A percentile compares a stretch with the other conserved stretches of the same genome.
phyloP scores from a whole-genome alignment of 2,329 filamentous ascomycete genomes.

The Diplodia intermedia region DNA sequence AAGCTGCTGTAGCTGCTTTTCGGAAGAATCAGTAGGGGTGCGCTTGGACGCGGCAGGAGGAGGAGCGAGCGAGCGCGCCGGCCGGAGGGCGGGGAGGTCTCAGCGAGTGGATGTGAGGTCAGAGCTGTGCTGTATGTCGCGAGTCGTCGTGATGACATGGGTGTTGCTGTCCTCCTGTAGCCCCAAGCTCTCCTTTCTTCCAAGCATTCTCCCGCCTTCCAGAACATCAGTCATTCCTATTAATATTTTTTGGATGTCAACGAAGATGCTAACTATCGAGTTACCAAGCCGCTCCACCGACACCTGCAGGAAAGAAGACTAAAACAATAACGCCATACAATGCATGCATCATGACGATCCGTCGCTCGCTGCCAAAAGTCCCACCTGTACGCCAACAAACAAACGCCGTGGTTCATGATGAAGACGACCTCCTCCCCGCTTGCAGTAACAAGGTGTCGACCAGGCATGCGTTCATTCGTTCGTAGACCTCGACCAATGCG shows the following conservation, averaged over 20 bases:
- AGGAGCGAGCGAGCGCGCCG: not conserved
- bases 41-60: constrained; percentile 15
- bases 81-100: not conserved
- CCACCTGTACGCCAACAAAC: constrained; percentile 8
- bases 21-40: not conserved
- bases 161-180: not conserved
- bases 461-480: constrained; percentile 14
- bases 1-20: constrained; percentile 22
- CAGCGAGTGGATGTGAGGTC: constrained; percentile 18
- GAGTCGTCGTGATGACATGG: constrained; percentile 17
- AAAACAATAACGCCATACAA: constrained; percentile 12
- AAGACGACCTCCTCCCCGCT: not conserved
- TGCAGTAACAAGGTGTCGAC: not conserved
- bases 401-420: constrained; percentile 12
- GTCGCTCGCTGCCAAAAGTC: not conserved
- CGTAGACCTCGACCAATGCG: not conserved
- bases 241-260: constrained; percentile 11
- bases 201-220: not conserved
- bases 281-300: not conserved
- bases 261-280: constrained; percentile 26
- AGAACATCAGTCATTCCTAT: constrained; percentile 4
- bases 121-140: constrained; percentile 15
- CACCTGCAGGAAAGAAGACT: constrained; percentile 2
- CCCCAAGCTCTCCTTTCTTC: not conserved
- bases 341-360: constrained; percentile 21